Conservation (phyloP, 352 stramenopile genomes). For the Plasmopara muralis region DNA sequence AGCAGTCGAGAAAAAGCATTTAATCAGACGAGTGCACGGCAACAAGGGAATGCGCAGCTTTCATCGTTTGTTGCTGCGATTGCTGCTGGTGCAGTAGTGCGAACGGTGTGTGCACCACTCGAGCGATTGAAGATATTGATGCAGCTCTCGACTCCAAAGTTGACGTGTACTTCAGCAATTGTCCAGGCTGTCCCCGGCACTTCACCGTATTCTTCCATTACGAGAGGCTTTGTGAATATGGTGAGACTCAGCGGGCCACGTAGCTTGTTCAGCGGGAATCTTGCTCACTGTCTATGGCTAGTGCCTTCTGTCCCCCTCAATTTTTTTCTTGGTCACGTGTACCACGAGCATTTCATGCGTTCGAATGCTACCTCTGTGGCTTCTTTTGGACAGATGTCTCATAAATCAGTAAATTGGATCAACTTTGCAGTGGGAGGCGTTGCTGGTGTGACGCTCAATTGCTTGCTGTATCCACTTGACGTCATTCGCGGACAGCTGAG, state of each 20-base stretch:
- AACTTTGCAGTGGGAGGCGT: constrained; percentile 65
- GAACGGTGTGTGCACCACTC: constrained; percentile 62
- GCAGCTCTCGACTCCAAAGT: constrained; percentile 31
- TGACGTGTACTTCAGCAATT: too few species aligned
- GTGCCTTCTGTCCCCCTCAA: constrained; percentile 77
- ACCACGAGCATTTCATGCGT: constrained; percentile 32
- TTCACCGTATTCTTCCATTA: constrained; percentile 41
- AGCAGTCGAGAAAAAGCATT: constrained; percentile 10
- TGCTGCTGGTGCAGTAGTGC: constrained; percentile 45
- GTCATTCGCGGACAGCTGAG: constrained; percentile 68
- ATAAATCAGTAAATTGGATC: constrained; percentile 27
- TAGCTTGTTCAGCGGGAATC: constrained; percentile 74
- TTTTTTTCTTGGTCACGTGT: constrained; percentile 68
- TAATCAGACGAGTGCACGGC: neutral
- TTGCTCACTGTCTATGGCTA: constrained; percentile 75
- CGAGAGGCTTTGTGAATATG: constrained; percentile 61
- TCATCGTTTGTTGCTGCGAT: constrained; percentile 64
- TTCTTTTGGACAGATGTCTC: neutral
- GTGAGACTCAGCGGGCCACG: constrained; percentile 45
- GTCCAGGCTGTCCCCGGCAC: neutral
- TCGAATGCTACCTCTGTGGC: too few species aligned
- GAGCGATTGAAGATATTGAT: constrained; percentile 82
- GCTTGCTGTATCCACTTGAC: constrained; percentile 69
- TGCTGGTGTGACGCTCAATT: constrained; percentile 61
- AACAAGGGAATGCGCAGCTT: constrained; percentile 15